Conservation (phyloP, 2,329 filamentous ascomycete species). For the Colletotrichum liaoningense region DNA sequence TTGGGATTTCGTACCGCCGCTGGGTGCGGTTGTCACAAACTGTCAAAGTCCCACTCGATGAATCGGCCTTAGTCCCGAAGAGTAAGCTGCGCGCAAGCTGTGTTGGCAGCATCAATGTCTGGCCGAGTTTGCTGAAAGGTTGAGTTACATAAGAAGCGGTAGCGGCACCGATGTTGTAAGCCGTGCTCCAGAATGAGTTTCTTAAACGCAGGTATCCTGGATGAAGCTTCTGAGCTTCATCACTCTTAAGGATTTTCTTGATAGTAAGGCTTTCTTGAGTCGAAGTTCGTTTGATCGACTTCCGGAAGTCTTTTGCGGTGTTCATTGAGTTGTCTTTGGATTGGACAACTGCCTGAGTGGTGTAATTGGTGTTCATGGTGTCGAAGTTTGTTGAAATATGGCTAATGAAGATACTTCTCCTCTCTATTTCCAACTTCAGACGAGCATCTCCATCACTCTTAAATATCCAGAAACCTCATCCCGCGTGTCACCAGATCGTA, state of each 20-base stretch:
- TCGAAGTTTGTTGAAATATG: background rate
- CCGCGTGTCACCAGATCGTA: background rate
- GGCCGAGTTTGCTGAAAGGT: background rate
- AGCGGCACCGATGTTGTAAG: background rate
- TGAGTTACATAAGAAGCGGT: background rate
- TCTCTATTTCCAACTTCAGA: background rate
- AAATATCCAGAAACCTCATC: background rate
- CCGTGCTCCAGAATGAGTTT: background rate
- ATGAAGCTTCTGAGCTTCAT: background rate
- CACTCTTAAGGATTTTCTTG: background rate
- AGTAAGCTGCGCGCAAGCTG: background rate
- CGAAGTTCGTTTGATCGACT: background rate
- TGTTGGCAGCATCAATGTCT: too few relatives aligned
- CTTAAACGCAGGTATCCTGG: background rate
- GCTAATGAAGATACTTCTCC: background rate
- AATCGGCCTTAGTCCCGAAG: background rate
- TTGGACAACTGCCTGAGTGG: background rate
- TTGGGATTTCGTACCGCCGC: constrained; percentile 44
- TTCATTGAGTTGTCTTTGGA: background rate
- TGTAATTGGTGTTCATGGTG: background rate
- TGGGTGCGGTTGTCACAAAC: constrained; percentile 43
- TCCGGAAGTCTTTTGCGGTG: background rate
- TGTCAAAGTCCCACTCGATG: background rate
- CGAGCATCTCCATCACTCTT: background rate
- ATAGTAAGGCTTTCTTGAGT: background rate